Conservation (phyloP, 2,329 filamentous ascomycete species). For the Colletotrichum spinosum region DNA sequence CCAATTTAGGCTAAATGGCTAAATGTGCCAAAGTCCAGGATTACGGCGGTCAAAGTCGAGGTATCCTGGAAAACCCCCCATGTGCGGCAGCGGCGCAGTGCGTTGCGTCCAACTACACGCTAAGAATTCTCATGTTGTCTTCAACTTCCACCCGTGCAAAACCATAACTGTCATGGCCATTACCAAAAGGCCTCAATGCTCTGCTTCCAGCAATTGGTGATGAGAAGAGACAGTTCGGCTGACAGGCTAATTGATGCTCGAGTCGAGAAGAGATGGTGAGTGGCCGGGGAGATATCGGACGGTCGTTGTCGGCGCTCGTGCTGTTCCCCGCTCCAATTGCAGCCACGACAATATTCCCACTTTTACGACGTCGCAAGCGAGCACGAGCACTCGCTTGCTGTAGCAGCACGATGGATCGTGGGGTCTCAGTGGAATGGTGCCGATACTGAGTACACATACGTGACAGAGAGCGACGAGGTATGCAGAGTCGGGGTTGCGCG, state of each 20-base stretch:
- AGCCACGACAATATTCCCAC: not conserved
- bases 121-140: slow-evolving; percentile 7
- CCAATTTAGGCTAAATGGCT: slow-evolving; percentile 33
- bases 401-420: too few species aligned
- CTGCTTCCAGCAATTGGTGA: too few species aligned
- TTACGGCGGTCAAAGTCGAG: slow-evolving; percentile 7
- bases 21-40: slow-evolving; percentile 19
- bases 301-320: too few species aligned
- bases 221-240: too few species aligned
- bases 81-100: slow-evolving; percentile 22
- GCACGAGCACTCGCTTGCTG: too few species aligned
- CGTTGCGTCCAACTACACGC: slow-evolving; percentile 3
- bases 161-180: not conserved
- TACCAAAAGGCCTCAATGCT: not conserved
- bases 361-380: not conserved
- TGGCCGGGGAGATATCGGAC: too few species aligned
- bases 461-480: slow-evolving; percentile 6
- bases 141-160: not conserved
- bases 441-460: not conserved
- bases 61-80: slow-evolving; percentile 12
- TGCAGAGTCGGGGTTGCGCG: slow-evolving; percentile 25
- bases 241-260: too few species aligned
- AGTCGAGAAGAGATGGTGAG: too few species aligned
- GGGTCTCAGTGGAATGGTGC: too few species aligned
- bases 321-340: too few species aligned